These are phyloP conservation scores for Fusarium nelsonii DNA, from an alignment of 2,329 filamentous ascomycete genomes.

Conservation along the genomic window DNA sequence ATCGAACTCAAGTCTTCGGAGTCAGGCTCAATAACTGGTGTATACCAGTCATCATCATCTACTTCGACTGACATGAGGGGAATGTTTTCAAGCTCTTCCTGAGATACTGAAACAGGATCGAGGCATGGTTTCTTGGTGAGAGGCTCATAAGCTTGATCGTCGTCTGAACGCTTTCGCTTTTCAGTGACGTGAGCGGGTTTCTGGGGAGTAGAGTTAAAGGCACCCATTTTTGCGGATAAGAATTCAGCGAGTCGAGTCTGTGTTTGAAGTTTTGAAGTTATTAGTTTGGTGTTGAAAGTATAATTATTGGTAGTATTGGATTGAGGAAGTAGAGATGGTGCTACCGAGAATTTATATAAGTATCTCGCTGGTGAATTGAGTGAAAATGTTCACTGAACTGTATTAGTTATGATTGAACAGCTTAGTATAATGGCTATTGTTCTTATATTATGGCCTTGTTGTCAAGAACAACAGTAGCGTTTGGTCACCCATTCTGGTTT, in stretches of 20 bases:
- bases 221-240: not conserved
- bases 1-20: not conserved
- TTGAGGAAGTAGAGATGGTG: not conserved
- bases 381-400: not conserved
- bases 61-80: not conserved
- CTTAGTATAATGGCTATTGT: not conserved
- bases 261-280: not conserved
- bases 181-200: not conserved
- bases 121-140: not conserved
- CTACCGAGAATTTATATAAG: not conserved
- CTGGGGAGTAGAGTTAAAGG: not conserved
- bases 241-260: not conserved
- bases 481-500: too few species aligned
- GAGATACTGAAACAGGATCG: too few species aligned
- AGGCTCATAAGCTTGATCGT: not conserved
- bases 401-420: not conserved
- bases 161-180: not conserved
- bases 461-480: too few species aligned
- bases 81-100: not conserved
- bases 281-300: not conserved
- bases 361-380: not conserved
- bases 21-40: not conserved
- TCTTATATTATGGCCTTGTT: too few species aligned
- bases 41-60: not conserved
- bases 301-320: not conserved